Base-by-base conservation (phyloP, 1,284 basidiomycete species). In the Malassezia slooffiae region DNA sequence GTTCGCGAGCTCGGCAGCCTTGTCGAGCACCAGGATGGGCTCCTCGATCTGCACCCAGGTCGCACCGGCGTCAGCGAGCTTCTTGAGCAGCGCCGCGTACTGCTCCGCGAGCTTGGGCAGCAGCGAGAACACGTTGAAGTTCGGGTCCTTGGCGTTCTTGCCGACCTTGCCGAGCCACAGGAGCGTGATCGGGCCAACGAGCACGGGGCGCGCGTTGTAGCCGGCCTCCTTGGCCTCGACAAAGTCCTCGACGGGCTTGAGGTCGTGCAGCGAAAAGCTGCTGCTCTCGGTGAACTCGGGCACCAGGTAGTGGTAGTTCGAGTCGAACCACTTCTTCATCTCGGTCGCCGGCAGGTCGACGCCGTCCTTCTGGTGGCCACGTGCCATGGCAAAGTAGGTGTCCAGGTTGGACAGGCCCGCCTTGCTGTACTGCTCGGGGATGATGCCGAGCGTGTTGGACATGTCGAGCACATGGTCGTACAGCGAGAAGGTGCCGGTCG, bases 311-410 rank as follows among this genome's bases (percentile, higher is more conserved):
- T 97, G 93, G 78, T 97, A 97, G 81, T 97, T 99, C 46, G 90
- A 95, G 76, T 97, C 91, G 74, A 96, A 97, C 87, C 89, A 95
- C 75, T 93, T 95, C 80, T 93, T 93, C 91, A 96, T 97, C 77
- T 96, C 91, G 61, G 80, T 90, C 42, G 91, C 91, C 41, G 88
- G 88, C 54, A 96, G 86, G 75, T 99, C 93, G 63, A 99, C 88
- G 53, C 80, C 83, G 52, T 82, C 72, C 71, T 74, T 79, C 75
- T 99, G 93, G 70, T 90, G 87, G 53, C 93, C 93, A 75, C 93
- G 93, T 54, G 90, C 93, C 85, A 97, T 90, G 64, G 93, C 68
- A 38, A 70, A 70, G 76, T 87, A 95, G 71, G 89, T 82, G 76
- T 99, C 93, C 58, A 97, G 81, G 48, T 80, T 77, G 34, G 85